These are phyloP conservation scores for Backusella parvicylindrica DNA, from an alignment of 192 early-diverging fungal genomes.

Conservation along the genomic window DNA sequence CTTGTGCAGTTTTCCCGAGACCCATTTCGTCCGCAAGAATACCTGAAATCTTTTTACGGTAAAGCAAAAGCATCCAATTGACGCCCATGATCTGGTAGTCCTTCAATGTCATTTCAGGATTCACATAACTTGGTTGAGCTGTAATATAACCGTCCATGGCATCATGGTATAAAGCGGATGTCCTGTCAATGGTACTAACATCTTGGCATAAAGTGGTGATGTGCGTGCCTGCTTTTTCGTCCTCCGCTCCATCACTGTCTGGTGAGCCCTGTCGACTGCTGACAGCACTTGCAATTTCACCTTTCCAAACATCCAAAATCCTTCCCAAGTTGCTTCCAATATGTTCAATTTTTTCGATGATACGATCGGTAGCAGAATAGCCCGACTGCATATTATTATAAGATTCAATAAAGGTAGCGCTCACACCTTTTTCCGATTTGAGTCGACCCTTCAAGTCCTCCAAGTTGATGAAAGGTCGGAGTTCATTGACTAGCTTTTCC, in stretches of 20 bases:
- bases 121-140: conserved; percentile 59
- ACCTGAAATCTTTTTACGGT: conserved; percentile 68
- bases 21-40: conserved; percentile 86
- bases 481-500: background rate
- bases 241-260: conserved; percentile 25
- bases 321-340: conserved; percentile 47
- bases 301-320: conserved; percentile 50
- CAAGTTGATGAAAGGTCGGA: conserved; percentile 58
- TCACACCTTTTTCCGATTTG: conserved; percentile 50
- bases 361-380: conserved; percentile 58
- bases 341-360: conserved; percentile 57
- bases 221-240: conserved; percentile 43
- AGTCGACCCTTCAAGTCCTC: conserved; percentile 49
- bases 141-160: conserved; percentile 48
- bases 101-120: conserved; percentile 62
- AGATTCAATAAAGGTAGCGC: conserved; percentile 44
- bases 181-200: conserved; percentile 12
- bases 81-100: conserved; percentile 86
- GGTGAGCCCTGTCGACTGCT: background rate
- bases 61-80: conserved; percentile 78
- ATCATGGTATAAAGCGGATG: background rate
- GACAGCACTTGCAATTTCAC: background rate
- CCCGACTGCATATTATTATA: conserved; percentile 57
- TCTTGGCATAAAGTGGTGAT: conserved; percentile 13
- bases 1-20: conserved; percentile 90